A percentile compares a stretch with the other conserved stretches of the same genome.
Conservation (phyloP, 768 basidiomycete species). For the Fomitopsis pulvina region DNA sequence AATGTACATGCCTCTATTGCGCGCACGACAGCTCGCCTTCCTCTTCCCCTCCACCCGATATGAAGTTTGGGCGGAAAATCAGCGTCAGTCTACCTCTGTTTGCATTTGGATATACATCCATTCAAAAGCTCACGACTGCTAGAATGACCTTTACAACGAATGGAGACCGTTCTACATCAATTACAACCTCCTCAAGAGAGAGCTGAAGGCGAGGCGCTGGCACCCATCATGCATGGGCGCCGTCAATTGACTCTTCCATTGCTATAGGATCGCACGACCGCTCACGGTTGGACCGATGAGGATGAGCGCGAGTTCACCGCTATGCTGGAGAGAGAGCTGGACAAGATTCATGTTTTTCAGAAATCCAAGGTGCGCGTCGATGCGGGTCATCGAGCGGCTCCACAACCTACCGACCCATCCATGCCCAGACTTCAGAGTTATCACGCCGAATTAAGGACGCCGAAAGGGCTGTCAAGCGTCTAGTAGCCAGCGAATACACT, state of each 20-base stretch:
- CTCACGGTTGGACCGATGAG: slow-evolving; percentile 58
- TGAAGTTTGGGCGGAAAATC: slow-evolving; percentile 84
- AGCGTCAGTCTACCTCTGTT: slow-evolving; percentile 34
- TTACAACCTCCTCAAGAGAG: slow-evolving; percentile 84
- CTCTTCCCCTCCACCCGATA: slow-evolving; percentile 22
- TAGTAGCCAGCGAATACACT: slow-evolving; percentile 55
- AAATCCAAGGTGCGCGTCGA: slow-evolving; percentile 60
- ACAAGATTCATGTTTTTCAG: slow-evolving; percentile 94
- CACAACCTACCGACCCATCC: background rate
- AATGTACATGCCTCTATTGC: too few relatives aligned
- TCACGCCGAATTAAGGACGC: slow-evolving; percentile 76
- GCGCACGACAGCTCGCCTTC: background rate
- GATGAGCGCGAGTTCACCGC: slow-evolving; percentile 81
- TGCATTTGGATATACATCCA: slow-evolving; percentile 3
- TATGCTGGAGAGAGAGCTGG: slow-evolving; percentile 79
- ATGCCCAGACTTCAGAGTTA: slow-evolving; percentile 67
- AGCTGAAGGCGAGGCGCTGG: slow-evolving; percentile 60
- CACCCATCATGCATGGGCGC: background rate
- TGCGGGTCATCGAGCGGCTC: background rate
- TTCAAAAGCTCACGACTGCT: slow-evolving; percentile 2
- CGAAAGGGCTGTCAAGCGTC: slow-evolving; percentile 70
- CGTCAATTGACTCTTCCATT: background rate
- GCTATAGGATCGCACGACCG: slow-evolving; percentile 43
- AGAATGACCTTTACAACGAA: slow-evolving; percentile 84
- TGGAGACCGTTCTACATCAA: slow-evolving; percentile 90